A percentile compares a stretch with the other conserved stretches of the same genome.
These are phyloP conservation scores for Amanita subjunquillea DNA, from an alignment of 768 basidiomycete genomes.

Conservation along the genomic window DNA sequence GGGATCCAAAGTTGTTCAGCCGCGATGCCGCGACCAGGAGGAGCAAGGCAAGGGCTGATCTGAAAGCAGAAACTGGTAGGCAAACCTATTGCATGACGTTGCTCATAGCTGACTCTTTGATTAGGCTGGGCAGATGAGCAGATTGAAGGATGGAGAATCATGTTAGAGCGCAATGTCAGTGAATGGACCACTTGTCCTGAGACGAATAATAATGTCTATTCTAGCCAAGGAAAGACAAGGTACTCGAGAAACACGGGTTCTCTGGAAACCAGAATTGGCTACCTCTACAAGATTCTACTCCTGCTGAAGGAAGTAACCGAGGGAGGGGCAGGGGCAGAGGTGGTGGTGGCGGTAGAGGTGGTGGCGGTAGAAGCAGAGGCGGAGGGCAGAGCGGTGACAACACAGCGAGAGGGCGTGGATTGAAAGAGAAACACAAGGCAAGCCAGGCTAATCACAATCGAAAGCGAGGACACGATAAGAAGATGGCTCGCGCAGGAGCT, in stretches of 20 bases:
- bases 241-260: conserved; percentile 71
- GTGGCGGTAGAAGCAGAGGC: conserved; percentile 14
- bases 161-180: conserved; percentile 81
- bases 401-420: conserved; percentile 45
- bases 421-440: conserved; percentile 72
- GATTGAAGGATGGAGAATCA: conserved; percentile 86
- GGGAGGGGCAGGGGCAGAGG: conserved; percentile 30
- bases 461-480: conserved; percentile 82
- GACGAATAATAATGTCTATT: not conserved
- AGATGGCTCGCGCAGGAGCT: conserved; percentile 60
- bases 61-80: conserved; percentile 61
- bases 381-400: conserved; percentile 23
- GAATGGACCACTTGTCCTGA: not conserved
- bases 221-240: conserved; percentile 66
- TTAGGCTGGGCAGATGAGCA: conserved; percentile 74
- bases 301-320: conserved; percentile 14
- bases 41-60: conserved; percentile 52
- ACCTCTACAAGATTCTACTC: conserved; percentile 1
- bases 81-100: not conserved
- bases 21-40: conserved; percentile 65
- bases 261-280: conserved; percentile 41
- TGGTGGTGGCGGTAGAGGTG: conserved; percentile 26
- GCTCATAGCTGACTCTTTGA: not conserved
- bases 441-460: conserved; percentile 63
- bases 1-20: conserved; percentile 67